Base-by-base conservation (phyloP, 495 filamentous ascomycete species). In the Cryomyces minteri region DNA sequence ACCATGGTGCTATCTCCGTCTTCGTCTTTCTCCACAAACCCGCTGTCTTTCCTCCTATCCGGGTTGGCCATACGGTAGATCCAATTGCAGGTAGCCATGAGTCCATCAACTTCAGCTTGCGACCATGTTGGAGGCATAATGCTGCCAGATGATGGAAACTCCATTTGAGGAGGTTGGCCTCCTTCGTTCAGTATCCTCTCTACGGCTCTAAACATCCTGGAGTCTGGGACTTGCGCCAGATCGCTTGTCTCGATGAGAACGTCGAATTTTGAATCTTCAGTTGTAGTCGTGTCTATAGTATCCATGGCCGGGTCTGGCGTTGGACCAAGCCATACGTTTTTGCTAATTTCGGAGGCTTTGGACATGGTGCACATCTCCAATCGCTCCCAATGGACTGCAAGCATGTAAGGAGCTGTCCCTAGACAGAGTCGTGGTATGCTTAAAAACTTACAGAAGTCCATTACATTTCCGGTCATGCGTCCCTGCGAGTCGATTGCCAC, bases 351-450 rank as follows among this genome's bases (percentile, higher is more conserved):
- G 3, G 86, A 83, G 8, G 87, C 81, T 48, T 73, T 74, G 3
- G 88, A 87, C 88, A 98, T 94, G 45, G 70, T 68, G 59, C 77
- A 84, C 90, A 98, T 98, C 58, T 98, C 90, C 38, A 75, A 51
- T 42, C 88, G 74, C 60, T 98, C 90, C 63, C 81, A 82, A 53
- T 90, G 79, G 59, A 82, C 77, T 79, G 48, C 41, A 41, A 51
- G 32, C 32, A 18, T 45, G 6, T 36, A 9, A 43, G 18, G 29
- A 38, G 10, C 14, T 43, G 32, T 18, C 5, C 5, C 11, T 18
- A 11, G 5, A 36, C 6, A 28, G 30, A 31, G 40, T 29, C 34
- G 7, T 31, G 14, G 18, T 7, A 7, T 6, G 33, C 18, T 46
- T 38, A 40, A 39, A 11, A 12, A 66, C 74, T 63, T 58, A 80